Base-by-base conservation (phyloP, 495 filamentous ascomycete genomes). In the Aspergillus bertholletiae region DNA sequence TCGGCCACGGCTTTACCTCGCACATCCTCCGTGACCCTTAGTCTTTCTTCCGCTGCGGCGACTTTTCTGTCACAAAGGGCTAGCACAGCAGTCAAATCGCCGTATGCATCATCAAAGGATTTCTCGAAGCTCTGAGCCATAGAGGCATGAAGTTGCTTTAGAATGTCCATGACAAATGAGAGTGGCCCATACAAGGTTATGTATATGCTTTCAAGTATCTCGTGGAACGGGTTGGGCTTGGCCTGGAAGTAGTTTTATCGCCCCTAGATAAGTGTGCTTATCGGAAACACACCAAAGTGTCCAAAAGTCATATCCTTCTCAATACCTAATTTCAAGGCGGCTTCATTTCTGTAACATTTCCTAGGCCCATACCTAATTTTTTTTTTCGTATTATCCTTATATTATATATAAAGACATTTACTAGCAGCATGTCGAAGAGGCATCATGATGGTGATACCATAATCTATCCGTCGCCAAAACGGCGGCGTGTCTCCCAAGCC, bases 351-450 rank as follows among this genome's bases (percentile, higher is more conserved):
- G 15, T 40, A 17, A 3, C 15, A 39, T 17, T 20, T 6, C 8
- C 7, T 40, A 6, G n/a, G n/a, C n/a, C 7, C n/a, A 6, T 17
- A 9, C 30, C 27, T 28, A 32, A 2, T 32, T 32, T 32, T 12
- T 32, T 12, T 32, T 32, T 32, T n/a, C n/a, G n/a, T n/a, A n/a
- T n/a, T n/a, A n/a, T n/a, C n/a, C n/a, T n/a, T n/a, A n/a, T n/a
- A n/a, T n/a, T n/a, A n/a, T n/a, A n/a, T n/a, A n/a, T n/a, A n/a
- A n/a, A n/a, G n/a, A n/a, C n/a, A n/a, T 9, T 12, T 2, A 3
- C 8, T n/a, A 7, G 18, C 63, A 68, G 51, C 7, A 83, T 83
- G 80, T 58, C 68, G 9, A 82, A 83, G 64, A 71, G 78, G 55
- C 48, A 49, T 54, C 54, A 65, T 44, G 66, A 68, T 26, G 59